Evolutionary conservation across 768 basidiomycete genomes (phyloP), one percentile per base, ranked within the genome.

Genomic region (Baorangia bicolor): DNA sequence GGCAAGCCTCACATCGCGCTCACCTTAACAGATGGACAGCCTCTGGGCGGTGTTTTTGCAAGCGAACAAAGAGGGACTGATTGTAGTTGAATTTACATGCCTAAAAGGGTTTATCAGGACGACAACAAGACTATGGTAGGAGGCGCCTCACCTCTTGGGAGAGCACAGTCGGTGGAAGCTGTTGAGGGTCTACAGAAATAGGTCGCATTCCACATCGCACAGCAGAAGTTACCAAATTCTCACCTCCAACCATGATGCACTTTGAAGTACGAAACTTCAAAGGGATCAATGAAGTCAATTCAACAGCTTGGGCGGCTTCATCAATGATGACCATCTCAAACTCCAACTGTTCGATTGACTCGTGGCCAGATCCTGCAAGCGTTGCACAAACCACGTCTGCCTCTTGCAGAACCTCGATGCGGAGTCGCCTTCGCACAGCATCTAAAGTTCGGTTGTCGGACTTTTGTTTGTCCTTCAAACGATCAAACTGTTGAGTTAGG

Each of bases 291-390:
- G 96, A 92, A 60, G 92, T 94, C 39, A 98, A 79, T 71, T 99
- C 97, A 44, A 98, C 89, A 16, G 95, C 88, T 72, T 99, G 97
- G 1, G 96, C 96, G 2, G 97, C 97, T 72, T 99, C 97, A 66
- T 99, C 97, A 56, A 99, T 96, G 69, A 99, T 86, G 62, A 99
- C 82, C 74, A 96, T 91, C 63, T 97, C 95, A 67, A 98, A 98
- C 49, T 95, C 89, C 59, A 92, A 82, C 34, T 81, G 78, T 53
- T 90, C 84, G 39, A 99, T 78, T 44, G 81, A 80, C 16, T 97
- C 95, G 60, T 97, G 92, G 5, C 95, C 97, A 18, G 96, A 81
- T 31, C 96, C 96, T 8, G 96, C 93, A 20, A 99, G 78, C 0
- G 97, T 99, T 38, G 86, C 81, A 68, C 97, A 99, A 49, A 99